A percentile compares a stretch with the other conserved stretches of the same genome.
phyloP scores from a whole-genome alignment of 2,329 filamentous ascomycete species.

The Paracorniculantispora psalliotae region DNA sequence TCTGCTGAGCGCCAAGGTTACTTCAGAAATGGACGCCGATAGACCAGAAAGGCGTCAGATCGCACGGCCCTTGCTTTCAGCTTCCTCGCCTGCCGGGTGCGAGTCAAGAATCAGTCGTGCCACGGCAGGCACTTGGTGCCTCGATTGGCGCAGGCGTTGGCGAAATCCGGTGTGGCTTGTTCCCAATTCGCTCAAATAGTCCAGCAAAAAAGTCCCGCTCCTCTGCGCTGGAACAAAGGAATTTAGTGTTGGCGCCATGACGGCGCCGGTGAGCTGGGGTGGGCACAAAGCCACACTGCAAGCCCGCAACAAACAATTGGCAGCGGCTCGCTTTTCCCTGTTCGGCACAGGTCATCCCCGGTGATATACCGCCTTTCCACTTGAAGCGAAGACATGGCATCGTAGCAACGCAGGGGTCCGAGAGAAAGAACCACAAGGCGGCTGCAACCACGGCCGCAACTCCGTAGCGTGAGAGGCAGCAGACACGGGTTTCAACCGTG shows the following conservation, averaged over 20 bases:
- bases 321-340: neutral
- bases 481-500: neutral
- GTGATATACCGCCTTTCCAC: no score
- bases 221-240: neutral
- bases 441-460: neutral
- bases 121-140: neutral
- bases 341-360: no score
- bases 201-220: no score
- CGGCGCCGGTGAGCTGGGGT: neutral
- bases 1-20: neutral
- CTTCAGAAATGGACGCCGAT: neutral
- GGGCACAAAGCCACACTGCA: neutral
- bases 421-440: neutral
- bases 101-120: neutral
- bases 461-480: neutral
- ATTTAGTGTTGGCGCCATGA: neutral
- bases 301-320: slow-evolving; percentile 5
- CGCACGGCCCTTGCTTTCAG: slow-evolving; percentile 10
- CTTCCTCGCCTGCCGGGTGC: slow-evolving; percentile 1
- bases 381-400: no score
- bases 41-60: slow-evolving; percentile 2
- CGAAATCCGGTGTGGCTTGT: slow-evolving; percentile 11
- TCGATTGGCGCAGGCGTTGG: slow-evolving; percentile 7
- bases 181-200: neutral
- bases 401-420: no score